Evolutionary conservation across 352 stramenopile species (phyloP), one percentile per base, ranked within the genome.

Genomic region (Globisporangium irregulare): DNA sequence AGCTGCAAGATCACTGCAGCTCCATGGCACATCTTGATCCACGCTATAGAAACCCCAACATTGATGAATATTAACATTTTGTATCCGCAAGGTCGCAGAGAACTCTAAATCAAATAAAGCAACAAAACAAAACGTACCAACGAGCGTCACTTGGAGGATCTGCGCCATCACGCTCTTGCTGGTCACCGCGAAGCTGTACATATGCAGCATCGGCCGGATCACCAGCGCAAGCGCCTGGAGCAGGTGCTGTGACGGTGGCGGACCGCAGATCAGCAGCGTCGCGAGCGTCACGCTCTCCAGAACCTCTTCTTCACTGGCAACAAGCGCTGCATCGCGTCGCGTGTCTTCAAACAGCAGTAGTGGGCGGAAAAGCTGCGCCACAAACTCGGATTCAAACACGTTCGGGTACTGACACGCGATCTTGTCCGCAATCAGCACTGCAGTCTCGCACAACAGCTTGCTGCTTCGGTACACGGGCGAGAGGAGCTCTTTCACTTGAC

Each of bases 371-470:
- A 92, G 59, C 15, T 67, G 66, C 7, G 73, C 71, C 18, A 96
- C 66, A 38, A 96, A 80, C 29, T 82, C 71, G 0, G 66, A 59
- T 41, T 92, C 83, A 36, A 93, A 85, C 18, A 82, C 64, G 5
- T 43, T 41, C 5, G 76, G 64, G 25, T 89, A 78, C 7, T 74
- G 75, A 12, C 74, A 67, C 8, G 76, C 78, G 50, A 95, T 65
- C 46, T 90, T 81, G 65, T 86, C 84, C 0, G 77, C 73, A 15
- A 93, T 61, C 18, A 95, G 62, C 43, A 86, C 85, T 55, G 78
- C 82, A 29, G 87, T 92, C 70, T 95, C 87, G 15, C 81, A 77
- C 4, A 94, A 67, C 25, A 95, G 66, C 66, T 92, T 94, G 69
- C 84, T 92, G 32, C 75, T 80, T 1, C 77, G 77, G 48, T 81